These are phyloP conservation scores for Sporothrix dimorphospora DNA, from an alignment of 2,329 filamentous ascomycete genomes.

Conservation along the genomic window DNA sequence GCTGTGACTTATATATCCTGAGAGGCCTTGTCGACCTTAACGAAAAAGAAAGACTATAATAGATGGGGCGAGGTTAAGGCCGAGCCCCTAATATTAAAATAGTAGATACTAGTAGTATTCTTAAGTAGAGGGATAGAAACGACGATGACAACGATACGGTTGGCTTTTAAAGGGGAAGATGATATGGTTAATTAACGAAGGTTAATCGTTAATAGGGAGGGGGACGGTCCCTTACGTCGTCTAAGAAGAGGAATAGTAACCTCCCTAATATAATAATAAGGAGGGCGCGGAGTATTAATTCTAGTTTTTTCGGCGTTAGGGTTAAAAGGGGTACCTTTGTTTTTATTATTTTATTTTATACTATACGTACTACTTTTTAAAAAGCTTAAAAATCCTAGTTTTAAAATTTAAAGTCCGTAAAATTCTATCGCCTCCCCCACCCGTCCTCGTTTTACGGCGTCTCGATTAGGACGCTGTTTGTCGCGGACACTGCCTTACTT, in stretches of 20 bases:
- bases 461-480: too few relatives aligned
- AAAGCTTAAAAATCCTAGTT: background rate
- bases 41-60: too few relatives aligned
- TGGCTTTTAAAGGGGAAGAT: background rate
- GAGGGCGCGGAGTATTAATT: background rate
- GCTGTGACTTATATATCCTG: background rate
- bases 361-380: background rate
- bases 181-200: background rate
- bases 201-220: background rate
- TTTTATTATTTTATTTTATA: background rate
- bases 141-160: background rate
- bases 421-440: background rate
- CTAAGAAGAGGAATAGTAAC: background rate
- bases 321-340: background rate
- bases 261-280: too few relatives aligned
- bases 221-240: background rate
- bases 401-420: background rate
- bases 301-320: background rate
- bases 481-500: too few relatives aligned
- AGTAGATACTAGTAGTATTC: background rate
- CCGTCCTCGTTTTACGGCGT: background rate
- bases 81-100: background rate
- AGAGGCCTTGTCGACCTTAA: background rate
- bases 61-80: background rate
- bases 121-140: background rate